These are phyloP conservation scores for Botrytis cinerea DNA, from an alignment of 2,329 filamentous ascomycete species.

Conservation along the genomic window DNA sequence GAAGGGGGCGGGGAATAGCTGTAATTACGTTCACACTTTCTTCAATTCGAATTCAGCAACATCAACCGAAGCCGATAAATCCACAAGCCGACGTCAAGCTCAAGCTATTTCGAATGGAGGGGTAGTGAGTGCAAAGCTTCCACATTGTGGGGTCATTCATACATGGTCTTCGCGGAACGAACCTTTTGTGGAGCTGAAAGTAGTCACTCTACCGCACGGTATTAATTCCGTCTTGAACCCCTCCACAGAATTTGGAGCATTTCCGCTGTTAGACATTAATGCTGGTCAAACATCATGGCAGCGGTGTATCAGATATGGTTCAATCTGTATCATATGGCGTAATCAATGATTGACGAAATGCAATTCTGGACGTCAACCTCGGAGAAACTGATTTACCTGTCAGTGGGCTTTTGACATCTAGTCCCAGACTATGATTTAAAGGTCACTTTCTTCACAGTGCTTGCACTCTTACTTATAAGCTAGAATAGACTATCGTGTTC, in stretches of 20 bases:
- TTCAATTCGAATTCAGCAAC: background rate
- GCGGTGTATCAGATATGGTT: background rate
- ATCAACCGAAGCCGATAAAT: background rate
- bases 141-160: background rate
- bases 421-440: background rate
- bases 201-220: background rate
- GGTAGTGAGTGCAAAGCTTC: background rate
- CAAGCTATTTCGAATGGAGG: background rate
- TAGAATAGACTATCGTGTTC: background rate
- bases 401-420: background rate
- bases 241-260: background rate
- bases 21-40: background rate
- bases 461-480: background rate
- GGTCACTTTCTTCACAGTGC: background rate
- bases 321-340: background rate
- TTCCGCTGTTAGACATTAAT: background rate
- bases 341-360: too few relatives aligned
- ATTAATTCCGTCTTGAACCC: background rate
- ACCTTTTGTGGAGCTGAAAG: slow-evolving; percentile 1
- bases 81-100: slow-evolving; percentile 1
- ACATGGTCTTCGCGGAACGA: background rate
- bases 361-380: background rate
- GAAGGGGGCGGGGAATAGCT: too few relatives aligned
- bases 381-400: background rate
- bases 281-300: background rate